phyloP scores from a whole-genome alignment of 2,329 filamentous ascomycete species.

The Penicillium sp. region DNA sequence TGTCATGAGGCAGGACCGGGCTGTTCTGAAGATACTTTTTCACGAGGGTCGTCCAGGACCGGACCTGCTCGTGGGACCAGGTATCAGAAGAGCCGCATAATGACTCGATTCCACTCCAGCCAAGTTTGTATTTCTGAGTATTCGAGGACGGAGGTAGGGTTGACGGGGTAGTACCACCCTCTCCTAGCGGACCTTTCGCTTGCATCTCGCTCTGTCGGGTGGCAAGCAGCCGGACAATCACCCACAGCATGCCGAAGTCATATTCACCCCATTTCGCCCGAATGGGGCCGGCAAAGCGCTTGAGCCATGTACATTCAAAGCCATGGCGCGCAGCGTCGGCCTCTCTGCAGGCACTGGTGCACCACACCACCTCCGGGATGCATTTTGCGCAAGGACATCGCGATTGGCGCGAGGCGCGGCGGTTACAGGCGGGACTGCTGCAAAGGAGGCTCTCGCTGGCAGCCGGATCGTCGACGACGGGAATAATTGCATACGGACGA shows the following conservation, averaged over 20 bases:
- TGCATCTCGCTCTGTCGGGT: slow-evolving; percentile 17
- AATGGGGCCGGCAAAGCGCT: slow-evolving; percentile 24
- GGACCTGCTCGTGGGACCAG: slow-evolving; percentile 31
- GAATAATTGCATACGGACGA: slow-evolving; percentile 32
- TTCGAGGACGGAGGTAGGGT: too few relatives aligned
- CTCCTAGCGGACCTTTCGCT: neutral
- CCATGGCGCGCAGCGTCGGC: slow-evolving; percentile 26
- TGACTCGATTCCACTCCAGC: slow-evolving; percentile 27
- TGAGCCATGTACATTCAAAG: slow-evolving; percentile 34
- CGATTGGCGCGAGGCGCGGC: slow-evolving; percentile 5
- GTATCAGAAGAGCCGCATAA: slow-evolving; percentile 31
- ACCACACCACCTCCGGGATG: slow-evolving; percentile 31
- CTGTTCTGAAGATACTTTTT: slow-evolving; percentile 32
- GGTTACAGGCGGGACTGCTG: slow-evolving; percentile 32
- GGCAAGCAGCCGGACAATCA: slow-evolving; percentile 33
- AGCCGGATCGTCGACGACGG: slow-evolving; percentile 29
- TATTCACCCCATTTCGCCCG: slow-evolving; percentile 33
- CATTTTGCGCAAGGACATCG: slow-evolving; percentile 25
- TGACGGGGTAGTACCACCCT: neutral
- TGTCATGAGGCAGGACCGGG: slow-evolving; percentile 16
- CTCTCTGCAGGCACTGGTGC: slow-evolving; percentile 22
- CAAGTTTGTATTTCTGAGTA: slow-evolving; percentile 18
- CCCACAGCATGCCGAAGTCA: slow-evolving; percentile 35
- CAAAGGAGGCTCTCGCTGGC: slow-evolving; percentile 27
- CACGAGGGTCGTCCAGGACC: slow-evolving; percentile 25